phyloP scores from a whole-genome alignment of 257 asterid species.

The Jasminum sambac region DNA sequence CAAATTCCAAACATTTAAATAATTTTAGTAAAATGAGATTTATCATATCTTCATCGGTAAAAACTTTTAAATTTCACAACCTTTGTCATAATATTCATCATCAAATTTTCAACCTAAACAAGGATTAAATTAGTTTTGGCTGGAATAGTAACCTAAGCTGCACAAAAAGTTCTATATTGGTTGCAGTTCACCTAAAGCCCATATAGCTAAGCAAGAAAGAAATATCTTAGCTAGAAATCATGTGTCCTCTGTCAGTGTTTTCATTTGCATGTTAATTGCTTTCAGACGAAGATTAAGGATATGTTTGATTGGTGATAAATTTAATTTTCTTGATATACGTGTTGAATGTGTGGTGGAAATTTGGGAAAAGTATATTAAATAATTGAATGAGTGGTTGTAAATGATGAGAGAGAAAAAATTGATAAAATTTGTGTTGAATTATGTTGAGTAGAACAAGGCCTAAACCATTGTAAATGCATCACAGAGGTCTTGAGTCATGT shows the following conservation, averaged over 20 bases:
- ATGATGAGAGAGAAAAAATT: too few relatives aligned
- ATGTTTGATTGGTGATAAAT: too few relatives aligned
- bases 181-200: background rate
- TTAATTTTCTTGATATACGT: too few relatives aligned
- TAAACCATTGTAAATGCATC: background rate
- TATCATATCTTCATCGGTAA: background rate
- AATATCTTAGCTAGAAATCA: background rate
- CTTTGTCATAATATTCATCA: background rate
- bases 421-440: too few relatives aligned
- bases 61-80: background rate
- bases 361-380: too few relatives aligned
- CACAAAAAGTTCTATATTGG: background rate
- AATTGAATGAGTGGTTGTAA: too few relatives aligned
- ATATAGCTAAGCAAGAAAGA: background rate
- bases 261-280: background rate
- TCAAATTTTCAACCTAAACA: background rate
- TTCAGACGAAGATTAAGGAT: background rate
- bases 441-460: too few relatives aligned
- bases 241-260: background rate
- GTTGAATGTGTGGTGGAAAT: too few relatives aligned
- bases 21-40: too few relatives aligned
- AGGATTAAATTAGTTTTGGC: background rate
- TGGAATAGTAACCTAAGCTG: background rate
- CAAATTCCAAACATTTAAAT: background rate
- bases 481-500: background rate